Evolutionary conservation across 257 asterid species (phyloP).

Genomic region (Vinca minor): DNA sequence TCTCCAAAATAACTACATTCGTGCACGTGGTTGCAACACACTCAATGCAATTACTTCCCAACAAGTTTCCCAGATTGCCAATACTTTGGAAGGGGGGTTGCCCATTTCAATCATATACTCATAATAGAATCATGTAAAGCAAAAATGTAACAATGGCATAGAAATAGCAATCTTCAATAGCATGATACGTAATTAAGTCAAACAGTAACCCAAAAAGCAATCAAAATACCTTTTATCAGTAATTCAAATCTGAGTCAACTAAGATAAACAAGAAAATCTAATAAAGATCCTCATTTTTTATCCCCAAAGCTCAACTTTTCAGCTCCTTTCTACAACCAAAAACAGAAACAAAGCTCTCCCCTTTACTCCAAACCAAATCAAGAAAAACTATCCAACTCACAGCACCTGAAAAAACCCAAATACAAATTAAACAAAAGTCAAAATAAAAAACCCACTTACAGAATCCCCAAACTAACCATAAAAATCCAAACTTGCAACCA

Average conservation of each 20-base stretch:
- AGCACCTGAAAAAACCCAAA: no score
- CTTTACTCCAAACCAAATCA: slow-evolving; percentile 11
- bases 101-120: no score
- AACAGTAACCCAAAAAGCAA: slow-evolving; percentile 1
- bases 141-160: neutral
- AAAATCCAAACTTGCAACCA: neutral
- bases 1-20: neutral
- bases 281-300: slow-evolving; percentile 19
- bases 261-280: neutral
- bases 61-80: neutral
- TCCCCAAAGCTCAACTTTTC: slow-evolving; percentile 14
- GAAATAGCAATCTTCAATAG: slow-evolving; percentile 4
- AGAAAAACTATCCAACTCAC: no score
- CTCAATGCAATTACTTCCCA: neutral
- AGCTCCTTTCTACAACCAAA: slow-evolving; percentile 5
- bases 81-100: no score
- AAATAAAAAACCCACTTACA: slow-evolving; percentile 10
- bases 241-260: slow-evolving; percentile 22
- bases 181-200: slow-evolving; percentile 3
- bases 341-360: slow-evolving; percentile 6
- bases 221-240: slow-evolving; percentile 9
- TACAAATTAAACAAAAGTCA: slow-evolving; percentile 6
- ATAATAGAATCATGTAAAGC: neutral
- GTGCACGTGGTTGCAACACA: neutral
- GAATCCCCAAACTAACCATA: neutral